Evolutionary conservation across 345 rosid species (phyloP), one percentile per base, ranked within the genome.

Genomic region (Gynandropsis gynandra): DNA sequence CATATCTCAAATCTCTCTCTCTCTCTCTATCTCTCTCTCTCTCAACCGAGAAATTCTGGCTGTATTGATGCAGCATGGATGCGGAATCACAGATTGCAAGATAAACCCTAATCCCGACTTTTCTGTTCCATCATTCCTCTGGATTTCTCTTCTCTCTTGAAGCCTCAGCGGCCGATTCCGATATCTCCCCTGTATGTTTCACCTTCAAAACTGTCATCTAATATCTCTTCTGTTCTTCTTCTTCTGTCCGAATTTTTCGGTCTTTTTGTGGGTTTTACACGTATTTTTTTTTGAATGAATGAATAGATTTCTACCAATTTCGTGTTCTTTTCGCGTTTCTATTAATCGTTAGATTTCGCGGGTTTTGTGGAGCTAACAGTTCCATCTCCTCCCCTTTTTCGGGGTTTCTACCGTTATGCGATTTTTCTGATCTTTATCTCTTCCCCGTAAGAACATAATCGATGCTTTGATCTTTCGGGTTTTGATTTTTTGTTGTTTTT

Each of bases 161-260:
- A 74, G 80, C 76, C 86, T 53, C 94, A 82, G 27, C 73, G 80
- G 78, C 58, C 8, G 34, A 44, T 43, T 55, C 50, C 63, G 65
- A 21, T 57, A 56, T 51, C 61, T 42, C 66, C 66, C 83, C 87
- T 74, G 41, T 39, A 59, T 32, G 56, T 13, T 63, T 43, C 20
- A 21, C 16, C 34, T 54, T 48, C 20, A 50, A 65, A 61, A 42
- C 61, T 63, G 8, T 10, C 10, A 47, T 37, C 55, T 63, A 20
- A 13, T 61, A 29, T 38, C 63, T 33, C 46, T 27, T 37, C 29
- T 51, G 29, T 64, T 67, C 58, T 47, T 10, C 21, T 64, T 67
- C 58, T 47, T 10, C 21, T 21, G 54, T 52, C 47, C 53, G 17
- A 9, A 10, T n/a, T 8, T 16, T 5, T 9, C 56, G 35, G 5